phyloP scores from a whole-genome alignment of 352 stramenopile species.

The Globisporangium orthogonon region DNA sequence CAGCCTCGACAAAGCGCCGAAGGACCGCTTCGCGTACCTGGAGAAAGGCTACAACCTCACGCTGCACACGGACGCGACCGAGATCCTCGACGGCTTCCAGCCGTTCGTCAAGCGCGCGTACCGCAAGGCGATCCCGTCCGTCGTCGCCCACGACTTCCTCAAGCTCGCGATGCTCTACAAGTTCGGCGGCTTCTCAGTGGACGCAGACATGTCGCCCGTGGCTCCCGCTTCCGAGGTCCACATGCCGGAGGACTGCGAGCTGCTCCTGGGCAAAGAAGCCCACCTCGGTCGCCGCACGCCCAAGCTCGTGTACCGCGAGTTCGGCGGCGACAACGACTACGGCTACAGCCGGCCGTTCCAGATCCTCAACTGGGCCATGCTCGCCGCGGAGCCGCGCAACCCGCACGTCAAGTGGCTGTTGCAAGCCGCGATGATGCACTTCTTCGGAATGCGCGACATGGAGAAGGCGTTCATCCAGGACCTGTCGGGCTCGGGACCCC shows the following conservation, averaged over 20 bases:
- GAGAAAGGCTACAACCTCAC: slow-evolving; percentile 10
- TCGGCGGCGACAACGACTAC: slow-evolving; percentile 6
- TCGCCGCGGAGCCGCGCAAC: slow-evolving; percentile 7
- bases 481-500: slow-evolving; percentile 10
- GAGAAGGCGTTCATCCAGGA: slow-evolving; percentile 12
- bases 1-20: slow-evolving; percentile 2
- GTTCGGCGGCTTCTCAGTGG: slow-evolving; percentile 7
- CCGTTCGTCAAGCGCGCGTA: slow-evolving; percentile 9
- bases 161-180: slow-evolving; percentile 16
- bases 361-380: slow-evolving; percentile 17
- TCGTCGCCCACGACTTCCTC: slow-evolving; percentile 13
- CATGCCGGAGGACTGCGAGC: slow-evolving; percentile 3
- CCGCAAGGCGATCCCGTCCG: slow-evolving; percentile 8
- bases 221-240: neutral
- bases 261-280: slow-evolving; percentile 13
- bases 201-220: slow-evolving; percentile 7
- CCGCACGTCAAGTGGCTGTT: slow-evolving; percentile 11
- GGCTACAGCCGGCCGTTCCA: slow-evolving; percentile 11
- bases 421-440: slow-evolving; percentile 12
- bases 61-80: slow-evolving; percentile 5
- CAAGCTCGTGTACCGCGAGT: slow-evolving; percentile 8
- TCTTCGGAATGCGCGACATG: slow-evolving; percentile 15
- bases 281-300: too few species aligned
- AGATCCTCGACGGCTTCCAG: slow-evolving; percentile 11
- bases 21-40: slow-evolving; percentile 1